Evolutionary conservation across 2,329 filamentous ascomycete genomes (phyloP).

Genomic region (Fusarium sp.): DNA sequence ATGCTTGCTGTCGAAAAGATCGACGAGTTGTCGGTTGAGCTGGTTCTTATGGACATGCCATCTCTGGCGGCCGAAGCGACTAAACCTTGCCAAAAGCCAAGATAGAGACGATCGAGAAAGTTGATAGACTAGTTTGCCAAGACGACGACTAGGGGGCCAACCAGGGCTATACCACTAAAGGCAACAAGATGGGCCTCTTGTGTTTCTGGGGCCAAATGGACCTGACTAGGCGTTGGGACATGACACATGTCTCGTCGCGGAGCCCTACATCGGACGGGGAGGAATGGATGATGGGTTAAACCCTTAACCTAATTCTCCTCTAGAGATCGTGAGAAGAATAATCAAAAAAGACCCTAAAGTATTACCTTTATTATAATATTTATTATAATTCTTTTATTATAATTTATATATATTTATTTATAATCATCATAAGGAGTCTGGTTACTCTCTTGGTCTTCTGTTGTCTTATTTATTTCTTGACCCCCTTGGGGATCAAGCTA

Average conservation of each 20-base stretch:
- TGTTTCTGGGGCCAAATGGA: neutral
- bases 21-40: neutral
- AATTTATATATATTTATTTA: too few species aligned
- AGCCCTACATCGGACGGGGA: neutral
- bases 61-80: neutral
- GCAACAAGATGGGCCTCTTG: conserved; percentile 1
- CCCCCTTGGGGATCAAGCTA: neutral
- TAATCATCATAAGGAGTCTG: too few species aligned
- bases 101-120: neutral
- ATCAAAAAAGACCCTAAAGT: too few species aligned
- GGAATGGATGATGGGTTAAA: neutral
- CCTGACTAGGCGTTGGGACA: neutral
- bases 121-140: neutral
- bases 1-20: neutral
- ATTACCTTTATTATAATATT: too few species aligned
- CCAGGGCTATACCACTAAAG: neutral
- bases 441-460: too few species aligned
- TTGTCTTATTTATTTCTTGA: too few species aligned
- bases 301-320: too few species aligned
- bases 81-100: neutral
- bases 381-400: too few species aligned
- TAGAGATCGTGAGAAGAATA: too few species aligned
- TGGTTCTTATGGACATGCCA: neutral
- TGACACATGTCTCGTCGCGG: neutral
- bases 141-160: neutral